Base-by-base conservation (phyloP, 192 early-diverging fungal genomes). In the Coemansia sp. region DNA sequence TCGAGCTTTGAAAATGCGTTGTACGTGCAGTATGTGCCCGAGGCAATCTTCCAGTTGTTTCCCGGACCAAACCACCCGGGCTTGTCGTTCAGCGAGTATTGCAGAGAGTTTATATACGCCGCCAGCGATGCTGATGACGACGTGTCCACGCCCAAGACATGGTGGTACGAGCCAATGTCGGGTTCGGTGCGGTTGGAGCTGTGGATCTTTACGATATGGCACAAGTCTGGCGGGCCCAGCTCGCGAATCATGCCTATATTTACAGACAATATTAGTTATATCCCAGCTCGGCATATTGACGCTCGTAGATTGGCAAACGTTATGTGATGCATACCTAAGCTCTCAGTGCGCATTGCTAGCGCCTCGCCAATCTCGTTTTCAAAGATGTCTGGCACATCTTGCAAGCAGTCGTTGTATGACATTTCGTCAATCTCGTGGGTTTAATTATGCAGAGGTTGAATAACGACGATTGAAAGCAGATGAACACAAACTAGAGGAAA, bases 1-100 rank as follows among this genome's bases (percentile, higher is more conserved):
- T 99, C 97, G 7, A 97, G 90, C 19, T 94, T 86, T 6, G 96
- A 95, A 67, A 99, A 99, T 4, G 94, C 94, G 78, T 99, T 97
- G 82, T 92, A 99, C 74, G 94, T 93, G 82, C 97, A 94, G 80
- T 91, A 92, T 1, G 88, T 91, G 21, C 89, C 90, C 21, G 85
- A 86, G 10, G 72, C 73, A 52, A 92, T 87, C 73, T 89, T 90
- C 86, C 77, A 74, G 62, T 60, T 64, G 49, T 70, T 84, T 48
- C 45, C 64, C 70, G 59, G 61, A 11, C 79, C 79, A 62, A 82
- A 82, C 80, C 80, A 82, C 14, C 74, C 74, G 22, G 58, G 69
- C 37, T 62, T 62, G 43, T 75, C 77, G 59, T 58, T 75, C 4
- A 80, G 66, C 65, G 68, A 72, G 78, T 99, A 98, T 31, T 90